Percentiles rank a stretch among this genome's conserved stretches.
phyloP scores from a whole-genome alignment of 1,139 yeast genomes.

The Suhomyces wounanorum region DNA sequence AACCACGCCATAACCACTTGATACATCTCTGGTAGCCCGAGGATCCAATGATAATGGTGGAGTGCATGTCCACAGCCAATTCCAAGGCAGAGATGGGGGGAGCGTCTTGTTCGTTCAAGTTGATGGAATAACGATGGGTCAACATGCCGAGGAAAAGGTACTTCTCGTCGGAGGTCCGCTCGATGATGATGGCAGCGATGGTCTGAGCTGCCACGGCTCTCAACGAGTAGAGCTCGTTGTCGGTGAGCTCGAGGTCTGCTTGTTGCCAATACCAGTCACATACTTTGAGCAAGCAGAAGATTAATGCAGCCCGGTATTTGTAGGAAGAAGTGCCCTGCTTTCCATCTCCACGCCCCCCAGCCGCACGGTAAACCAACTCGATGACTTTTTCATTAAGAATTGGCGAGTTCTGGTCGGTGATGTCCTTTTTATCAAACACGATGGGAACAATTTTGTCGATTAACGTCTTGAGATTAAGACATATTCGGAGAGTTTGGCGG shows the following conservation, averaged over 20 bases:
- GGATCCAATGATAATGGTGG: slow-evolving; percentile 73
- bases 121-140: slow-evolving; percentile 73
- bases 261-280: slow-evolving; percentile 75
- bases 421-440: slow-evolving; percentile 51
- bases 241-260: slow-evolving; percentile 62
- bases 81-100: slow-evolving; percentile 74
- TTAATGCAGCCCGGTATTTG: slow-evolving; percentile 65
- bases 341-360: slow-evolving; percentile 78
- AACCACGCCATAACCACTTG: slow-evolving; percentile 91
- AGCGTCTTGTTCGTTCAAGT: slow-evolving; percentile 61
- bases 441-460: slow-evolving; percentile 74
- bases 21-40: slow-evolving; percentile 84
- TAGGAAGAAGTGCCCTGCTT: slow-evolving; percentile 54
- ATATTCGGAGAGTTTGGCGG: slow-evolving; percentile 71
- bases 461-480: slow-evolving; percentile 68
- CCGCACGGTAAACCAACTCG: slow-evolving; percentile 65
- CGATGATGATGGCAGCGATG: slow-evolving; percentile 70
- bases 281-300: slow-evolving; percentile 74
- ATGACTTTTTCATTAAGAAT: slow-evolving; percentile 62
- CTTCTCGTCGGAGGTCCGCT: slow-evolving; percentile 55
- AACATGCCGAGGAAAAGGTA: slow-evolving; percentile 75
- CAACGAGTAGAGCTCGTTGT: slow-evolving; percentile 60
- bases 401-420: slow-evolving; percentile 61
- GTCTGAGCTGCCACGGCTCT: slow-evolving; percentile 72
- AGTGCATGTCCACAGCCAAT: slow-evolving; percentile 83